Conservation (phyloP, 1,284 basidiomycete genomes). For the Malassezia obtusa region DNA sequence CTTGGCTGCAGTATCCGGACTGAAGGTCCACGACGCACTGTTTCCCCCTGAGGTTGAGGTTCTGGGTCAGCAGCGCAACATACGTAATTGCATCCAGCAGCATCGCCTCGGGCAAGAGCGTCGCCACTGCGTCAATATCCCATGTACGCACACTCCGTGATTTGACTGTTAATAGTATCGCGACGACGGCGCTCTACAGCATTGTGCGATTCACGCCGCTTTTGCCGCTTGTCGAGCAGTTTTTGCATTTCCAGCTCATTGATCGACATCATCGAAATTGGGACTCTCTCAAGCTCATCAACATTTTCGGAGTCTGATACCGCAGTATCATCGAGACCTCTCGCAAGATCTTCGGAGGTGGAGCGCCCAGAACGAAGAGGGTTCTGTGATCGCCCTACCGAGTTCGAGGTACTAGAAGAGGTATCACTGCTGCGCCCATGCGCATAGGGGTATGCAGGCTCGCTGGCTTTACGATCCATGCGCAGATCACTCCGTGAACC, state of each 20-base stretch:
- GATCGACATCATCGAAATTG: not conserved
- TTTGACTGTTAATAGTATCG: constrained; percentile 90
- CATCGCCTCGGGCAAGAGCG: constrained; percentile 64
- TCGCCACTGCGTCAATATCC: constrained; percentile 54
- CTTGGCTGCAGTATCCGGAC: not conserved
- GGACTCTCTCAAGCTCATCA: not conserved
- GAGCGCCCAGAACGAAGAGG: not conserved
- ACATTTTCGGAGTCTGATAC: not conserved
- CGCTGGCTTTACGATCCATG: not conserved
- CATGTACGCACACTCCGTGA: constrained; percentile 56
- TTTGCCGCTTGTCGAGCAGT: constrained; percentile 60
- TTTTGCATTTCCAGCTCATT: not conserved
- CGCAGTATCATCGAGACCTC: not conserved
- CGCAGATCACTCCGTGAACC: too few species aligned
- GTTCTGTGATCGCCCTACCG: not conserved
- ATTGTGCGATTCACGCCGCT: constrained; percentile 74
- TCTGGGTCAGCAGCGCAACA: constrained; percentile 20
- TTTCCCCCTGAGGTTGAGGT: constrained; percentile 33
- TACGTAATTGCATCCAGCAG: constrained; percentile 32
- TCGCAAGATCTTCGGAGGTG: not conserved
- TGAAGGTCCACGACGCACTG: constrained; percentile 17
- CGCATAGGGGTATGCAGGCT: not conserved
- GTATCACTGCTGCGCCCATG: not conserved
- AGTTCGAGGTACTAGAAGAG: not conserved
- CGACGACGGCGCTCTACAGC: constrained; percentile 75